Base-by-base conservation (phyloP, 2,329 filamentous ascomycete species). In the Colletotrichum costaricense region DNA sequence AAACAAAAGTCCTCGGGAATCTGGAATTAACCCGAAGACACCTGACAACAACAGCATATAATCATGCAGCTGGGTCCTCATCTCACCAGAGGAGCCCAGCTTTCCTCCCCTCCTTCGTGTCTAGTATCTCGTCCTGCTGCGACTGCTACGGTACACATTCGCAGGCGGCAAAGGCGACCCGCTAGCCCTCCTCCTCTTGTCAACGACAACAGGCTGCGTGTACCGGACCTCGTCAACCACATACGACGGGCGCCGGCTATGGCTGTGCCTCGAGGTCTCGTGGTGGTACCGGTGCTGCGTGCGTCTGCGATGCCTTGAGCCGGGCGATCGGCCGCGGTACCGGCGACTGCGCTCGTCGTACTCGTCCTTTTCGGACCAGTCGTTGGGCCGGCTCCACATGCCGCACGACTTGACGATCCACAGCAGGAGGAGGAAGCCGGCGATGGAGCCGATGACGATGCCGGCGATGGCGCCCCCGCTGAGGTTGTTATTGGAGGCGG, bases 381-480 rank as follows among this genome's bases (percentile, higher is more conserved):
- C 14, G 33, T 49, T 28, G n/a, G 73, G 73, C 16, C 46, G 26
- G 42, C 65, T 46, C 73, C 69, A 74, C 49, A 71, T 49, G 28
- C 73, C 62, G 77, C 85, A 87, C 2, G 85, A 86, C 6, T 83
- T 81, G 75, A 88, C 67, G 73, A 88, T 78, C 87, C 87, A 88
- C 46, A 84, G 72, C 4, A 88, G 71, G 0, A 88, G 79, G 14
- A 88, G 78, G 54, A 86, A 76, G n/a, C 86, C 86, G 58, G 77
- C 81, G 64, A 88, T 80, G 28, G 85, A 85, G 24, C 86, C 86
- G 74, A 88, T 84, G 59, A 88, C 85, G 72, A 88, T 88, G 58
- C 86, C 87, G 0, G 86, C 86, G 63, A 89, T 88, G 59, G 85
- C 86, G 58, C 87, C 87, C 62, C 85, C 86, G 55, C 80, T 83